Evolutionary conservation across 1,139 yeast species (phyloP).

Genomic region (Pichia sp.): DNA sequence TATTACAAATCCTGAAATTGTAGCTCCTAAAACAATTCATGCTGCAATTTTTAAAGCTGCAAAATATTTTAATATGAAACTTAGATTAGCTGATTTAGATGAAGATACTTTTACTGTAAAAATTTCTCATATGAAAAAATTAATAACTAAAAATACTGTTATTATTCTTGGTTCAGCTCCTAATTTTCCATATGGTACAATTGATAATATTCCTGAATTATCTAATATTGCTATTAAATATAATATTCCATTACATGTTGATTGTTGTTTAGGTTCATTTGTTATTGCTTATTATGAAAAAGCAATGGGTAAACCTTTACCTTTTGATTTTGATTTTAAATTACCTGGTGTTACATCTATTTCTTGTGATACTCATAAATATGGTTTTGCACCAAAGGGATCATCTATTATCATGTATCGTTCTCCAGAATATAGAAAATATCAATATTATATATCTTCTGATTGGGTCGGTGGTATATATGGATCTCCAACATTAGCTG

Average conservation of each 20-base stretch:
- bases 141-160: slow-evolving; percentile 74
- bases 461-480: slow-evolving; percentile 95
- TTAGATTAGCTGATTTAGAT: slow-evolving; percentile 74
- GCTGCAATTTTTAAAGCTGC: slow-evolving; percentile 97
- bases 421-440: slow-evolving; percentile 52
- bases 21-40: slow-evolving; percentile 85
- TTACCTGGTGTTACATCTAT: slow-evolving; percentile 94
- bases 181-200: slow-evolving; percentile 92
- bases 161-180: slow-evolving; percentile 91
- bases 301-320: slow-evolving; percentile 41
- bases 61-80: slow-evolving; percentile 78
- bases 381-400: slow-evolving; percentile 98
- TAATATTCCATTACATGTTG: slow-evolving; percentile 82
- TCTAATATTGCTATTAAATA: slow-evolving; percentile 59
- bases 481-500: slow-evolving; percentile 95
- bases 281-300: slow-evolving; percentile 72
- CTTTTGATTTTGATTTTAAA: slow-evolving; percentile 77
- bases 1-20: slow-evolving; percentile 71
- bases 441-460: slow-evolving; percentile 77
- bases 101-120: slow-evolving; percentile 51
- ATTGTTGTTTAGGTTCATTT: slow-evolving; percentile 92
- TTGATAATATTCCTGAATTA: slow-evolving; percentile 76
- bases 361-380: slow-evolving; percentile 95
- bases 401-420: slow-evolving; percentile 91
- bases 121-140: slow-evolving; percentile 49